These are phyloP conservation scores for Sclerotinia glacialis DNA, from an alignment of 2,329 filamentous ascomycete genomes.

Conservation along the genomic window DNA sequence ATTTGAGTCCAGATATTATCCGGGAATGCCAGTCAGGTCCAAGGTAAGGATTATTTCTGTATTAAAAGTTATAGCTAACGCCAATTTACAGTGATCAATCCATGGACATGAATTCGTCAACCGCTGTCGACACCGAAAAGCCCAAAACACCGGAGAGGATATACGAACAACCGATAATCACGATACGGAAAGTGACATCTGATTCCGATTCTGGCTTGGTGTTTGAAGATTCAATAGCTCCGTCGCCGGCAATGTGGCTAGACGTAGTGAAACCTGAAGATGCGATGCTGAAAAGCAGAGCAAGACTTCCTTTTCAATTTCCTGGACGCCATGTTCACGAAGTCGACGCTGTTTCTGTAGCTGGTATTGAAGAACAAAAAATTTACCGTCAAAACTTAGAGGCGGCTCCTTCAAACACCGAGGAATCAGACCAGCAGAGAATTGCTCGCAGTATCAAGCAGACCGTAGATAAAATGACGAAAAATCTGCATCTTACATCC, in stretches of 20 bases:
- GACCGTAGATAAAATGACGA: constrained; percentile 31
- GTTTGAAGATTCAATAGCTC: constrained; percentile 5
- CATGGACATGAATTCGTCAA: neutral
- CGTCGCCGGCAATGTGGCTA: constrained; percentile 7
- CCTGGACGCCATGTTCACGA: neutral
- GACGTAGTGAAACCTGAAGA: neutral
- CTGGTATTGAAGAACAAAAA: constrained; percentile 19
- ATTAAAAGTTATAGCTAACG: neutral
- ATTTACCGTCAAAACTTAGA: constrained; percentile 16
- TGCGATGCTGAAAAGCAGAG: constrained; percentile 6
- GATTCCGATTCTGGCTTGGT: neutral
- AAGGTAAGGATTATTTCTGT: neutral
- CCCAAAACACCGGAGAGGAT: neutral
- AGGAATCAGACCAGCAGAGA: constrained; percentile 2
- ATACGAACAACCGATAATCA: constrained; percentile 1
- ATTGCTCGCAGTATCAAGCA: constrained; percentile 27
- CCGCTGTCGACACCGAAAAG: too few relatives aligned
- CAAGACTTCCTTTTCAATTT: neutral
- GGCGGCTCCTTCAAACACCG: neutral
- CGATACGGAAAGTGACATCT: neutral
- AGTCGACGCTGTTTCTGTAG: constrained; percentile 8
- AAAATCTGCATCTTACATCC: constrained; percentile 25
- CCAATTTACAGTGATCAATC: neutral
- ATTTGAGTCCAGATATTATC: constrained; percentile 18
- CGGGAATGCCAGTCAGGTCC: neutral